These are phyloP conservation scores for Hyaloscypha variabilis DNA, from an alignment of 495 filamentous ascomycete genomes.

Conservation along the genomic window DNA sequence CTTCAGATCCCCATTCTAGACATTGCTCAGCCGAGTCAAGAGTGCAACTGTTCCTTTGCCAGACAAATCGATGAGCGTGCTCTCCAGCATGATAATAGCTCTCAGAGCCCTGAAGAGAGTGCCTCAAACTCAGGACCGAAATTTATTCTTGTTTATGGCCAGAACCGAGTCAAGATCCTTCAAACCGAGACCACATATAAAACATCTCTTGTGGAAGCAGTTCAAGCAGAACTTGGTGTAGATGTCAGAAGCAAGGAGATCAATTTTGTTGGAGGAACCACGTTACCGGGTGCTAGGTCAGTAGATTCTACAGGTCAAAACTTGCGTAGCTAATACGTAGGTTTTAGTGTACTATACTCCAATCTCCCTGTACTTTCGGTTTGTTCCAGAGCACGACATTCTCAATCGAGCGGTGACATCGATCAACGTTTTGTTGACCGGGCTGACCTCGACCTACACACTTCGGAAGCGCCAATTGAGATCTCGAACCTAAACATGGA, in stretches of 20 bases:
- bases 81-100: conserved; percentile 18
- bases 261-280: neutral
- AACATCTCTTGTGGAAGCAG: neutral
- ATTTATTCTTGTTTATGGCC: conserved; percentile 11
- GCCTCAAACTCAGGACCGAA: neutral
- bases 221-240: neutral
- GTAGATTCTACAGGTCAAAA: too few species aligned
- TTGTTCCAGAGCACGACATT: neutral
- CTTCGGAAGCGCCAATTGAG: conserved; percentile 17
- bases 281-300: neutral
- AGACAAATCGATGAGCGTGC: conserved; percentile 26
- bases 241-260: neutral
- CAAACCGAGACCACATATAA: neutral
- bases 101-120: conserved; percentile 7
- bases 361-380: conserved; percentile 8
- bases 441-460: conserved; percentile 14
- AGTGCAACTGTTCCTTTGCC: conserved; percentile 37
- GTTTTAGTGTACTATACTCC: neutral
- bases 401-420: neutral
- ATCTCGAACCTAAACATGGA: conserved; percentile 21
- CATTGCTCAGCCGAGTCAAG: neutral
- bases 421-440: neutral
- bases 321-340: too few species aligned
- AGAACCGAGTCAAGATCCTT: conserved; percentile 21
- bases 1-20: conserved; percentile 7